Conservation (phyloP, 192 early-diverging fungal species). For the Umbelopsis sp. region DNA sequence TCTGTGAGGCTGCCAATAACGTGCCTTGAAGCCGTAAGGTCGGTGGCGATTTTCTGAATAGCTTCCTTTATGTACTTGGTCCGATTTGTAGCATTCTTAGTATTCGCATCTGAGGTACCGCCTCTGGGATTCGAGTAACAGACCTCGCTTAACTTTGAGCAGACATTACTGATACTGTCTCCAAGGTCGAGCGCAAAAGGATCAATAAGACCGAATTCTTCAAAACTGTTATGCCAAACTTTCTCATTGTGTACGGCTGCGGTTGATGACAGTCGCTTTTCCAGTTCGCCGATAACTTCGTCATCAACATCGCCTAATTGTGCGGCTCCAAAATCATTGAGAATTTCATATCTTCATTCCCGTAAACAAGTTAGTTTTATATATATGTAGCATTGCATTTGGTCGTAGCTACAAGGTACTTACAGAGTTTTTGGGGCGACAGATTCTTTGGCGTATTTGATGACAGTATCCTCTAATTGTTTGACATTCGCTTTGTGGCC, state of each 20-base stretch:
- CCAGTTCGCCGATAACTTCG: background rate
- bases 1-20: background rate
- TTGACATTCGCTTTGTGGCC: background rate
- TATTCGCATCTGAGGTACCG: background rate
- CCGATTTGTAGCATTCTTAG: background rate
- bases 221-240: conserved; percentile 7
- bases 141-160: background rate
- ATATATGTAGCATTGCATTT: no score
- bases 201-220: background rate
- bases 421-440: background rate
- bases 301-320: background rate
- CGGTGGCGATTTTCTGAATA: background rate
- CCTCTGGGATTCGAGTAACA: background rate
- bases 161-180: background rate
- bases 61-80: background rate
- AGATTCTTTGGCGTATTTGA: background rate
- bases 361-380: background rate
- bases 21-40: background rate
- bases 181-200: background rate
- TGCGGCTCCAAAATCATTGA: background rate
- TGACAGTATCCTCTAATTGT: background rate
- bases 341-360: background rate
- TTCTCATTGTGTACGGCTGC: background rate
- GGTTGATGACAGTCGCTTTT: background rate
- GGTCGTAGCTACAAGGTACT: background rate